A percentile compares a stretch with the other conserved stretches of the same genome.
Conservation (phyloP, 495 filamentous ascomycete species). For the Penicillium malachiteum region DNA sequence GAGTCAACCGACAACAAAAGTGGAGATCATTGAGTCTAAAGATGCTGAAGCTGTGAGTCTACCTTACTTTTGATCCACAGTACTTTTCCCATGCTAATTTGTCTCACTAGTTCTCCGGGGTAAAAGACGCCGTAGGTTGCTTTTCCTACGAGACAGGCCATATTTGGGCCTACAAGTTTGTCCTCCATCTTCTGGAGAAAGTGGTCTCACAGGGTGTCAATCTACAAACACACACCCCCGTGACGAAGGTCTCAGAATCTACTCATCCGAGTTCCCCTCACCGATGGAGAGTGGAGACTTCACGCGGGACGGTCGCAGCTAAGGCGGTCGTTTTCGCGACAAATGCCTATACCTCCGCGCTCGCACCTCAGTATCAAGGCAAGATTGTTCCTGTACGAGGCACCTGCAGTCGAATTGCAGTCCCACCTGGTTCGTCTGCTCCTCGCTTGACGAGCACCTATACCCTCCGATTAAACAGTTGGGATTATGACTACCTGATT, state of each 20-base stretch:
- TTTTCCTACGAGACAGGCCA: slow-evolving; percentile 41
- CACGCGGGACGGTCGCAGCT: slow-evolving; percentile 59
- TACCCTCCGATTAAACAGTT: slow-evolving; percentile 24
- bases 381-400: slow-evolving; percentile 77
- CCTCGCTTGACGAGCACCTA: slow-evolving; percentile 25
- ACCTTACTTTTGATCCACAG: neutral
- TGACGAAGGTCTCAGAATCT: slow-evolving; percentile 40
- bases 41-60: slow-evolving; percentile 24
- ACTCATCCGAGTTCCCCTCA: slow-evolving; percentile 8
- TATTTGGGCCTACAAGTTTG: slow-evolving; percentile 83
- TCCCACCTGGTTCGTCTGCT: slow-evolving; percentile 17
- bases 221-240: slow-evolving; percentile 75
- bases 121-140: slow-evolving; percentile 47
- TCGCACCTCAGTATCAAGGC: slow-evolving; percentile 66
- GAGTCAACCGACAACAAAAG: slow-evolving; percentile 14
- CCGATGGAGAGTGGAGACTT: slow-evolving; percentile 52
- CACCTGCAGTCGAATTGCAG: slow-evolving; percentile 33
- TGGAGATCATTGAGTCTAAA: slow-evolving; percentile 12
- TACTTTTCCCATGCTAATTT: slow-evolving; percentile 1
- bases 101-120: slow-evolving; percentile 38
- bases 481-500: slow-evolving; percentile 50
- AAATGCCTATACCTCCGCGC: slow-evolving; percentile 75
- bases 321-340: slow-evolving; percentile 69
- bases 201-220: slow-evolving; percentile 61
- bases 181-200: slow-evolving; percentile 61